phyloP scores from a whole-genome alignment of 2,329 filamentous ascomycete genomes.

The Fusarium albidum region DNA sequence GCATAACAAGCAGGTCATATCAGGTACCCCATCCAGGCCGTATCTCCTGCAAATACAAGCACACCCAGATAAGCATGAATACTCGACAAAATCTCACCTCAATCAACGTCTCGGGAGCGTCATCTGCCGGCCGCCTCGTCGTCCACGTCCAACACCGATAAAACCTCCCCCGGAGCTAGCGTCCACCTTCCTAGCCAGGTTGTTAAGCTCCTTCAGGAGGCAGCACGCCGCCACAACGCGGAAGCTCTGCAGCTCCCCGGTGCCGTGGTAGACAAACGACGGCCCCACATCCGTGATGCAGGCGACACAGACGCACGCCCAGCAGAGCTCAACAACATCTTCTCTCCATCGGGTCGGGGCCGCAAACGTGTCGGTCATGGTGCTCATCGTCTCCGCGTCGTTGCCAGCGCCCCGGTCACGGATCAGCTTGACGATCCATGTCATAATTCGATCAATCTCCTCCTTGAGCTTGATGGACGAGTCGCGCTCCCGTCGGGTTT shows the following conservation, averaged over 20 bases:
- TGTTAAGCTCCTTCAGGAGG: slow-evolving; percentile 40
- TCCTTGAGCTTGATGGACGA: slow-evolving; percentile 60
- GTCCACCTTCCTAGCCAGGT: slow-evolving; percentile 18
- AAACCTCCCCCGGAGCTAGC: slow-evolving; percentile 33
- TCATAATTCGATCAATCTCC: slow-evolving; percentile 57
- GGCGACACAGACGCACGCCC: slow-evolving; percentile 46
- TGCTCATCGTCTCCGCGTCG: slow-evolving; percentile 19
- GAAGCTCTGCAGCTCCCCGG: slow-evolving; percentile 45
- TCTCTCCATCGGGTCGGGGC: slow-evolving; percentile 26
- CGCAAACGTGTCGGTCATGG: slow-evolving; percentile 5
- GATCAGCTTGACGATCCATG: slow-evolving; percentile 49
- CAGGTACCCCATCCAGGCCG: no score
- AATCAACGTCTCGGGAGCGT: slow-evolving; percentile 32
- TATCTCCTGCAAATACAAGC: no score
- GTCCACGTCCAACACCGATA: slow-evolving; percentile 34
- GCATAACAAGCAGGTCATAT: no score
- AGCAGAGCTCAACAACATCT: slow-evolving; percentile 45
- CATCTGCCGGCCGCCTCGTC: slow-evolving; percentile 14
- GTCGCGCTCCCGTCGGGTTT: slow-evolving; percentile 61
- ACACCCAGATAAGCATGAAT: no score
- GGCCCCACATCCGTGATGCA: slow-evolving; percentile 18
- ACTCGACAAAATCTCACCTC: background rate
- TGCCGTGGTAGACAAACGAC: slow-evolving; percentile 16
- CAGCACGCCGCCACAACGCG: slow-evolving; percentile 49
- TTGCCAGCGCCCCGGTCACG: slow-evolving; percentile 30